Conservation (phyloP, 257 asterid genomes). For the Salvia hispanica region DNA sequence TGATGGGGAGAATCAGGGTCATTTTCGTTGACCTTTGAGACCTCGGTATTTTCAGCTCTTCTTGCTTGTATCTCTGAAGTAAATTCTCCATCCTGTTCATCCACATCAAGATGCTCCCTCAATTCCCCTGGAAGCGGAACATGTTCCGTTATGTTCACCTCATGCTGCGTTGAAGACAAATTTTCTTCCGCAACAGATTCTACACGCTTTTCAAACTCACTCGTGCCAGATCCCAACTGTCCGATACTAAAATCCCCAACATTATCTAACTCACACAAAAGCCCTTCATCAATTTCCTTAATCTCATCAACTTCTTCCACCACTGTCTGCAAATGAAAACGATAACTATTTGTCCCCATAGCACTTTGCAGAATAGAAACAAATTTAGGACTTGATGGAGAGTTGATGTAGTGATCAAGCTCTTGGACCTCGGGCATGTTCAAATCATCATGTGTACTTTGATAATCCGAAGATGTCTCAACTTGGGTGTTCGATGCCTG, state of each 20-base stretch:
- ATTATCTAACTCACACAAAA: conserved; percentile 70
- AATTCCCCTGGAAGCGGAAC: conserved; percentile 27
- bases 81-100: conserved; percentile 35
- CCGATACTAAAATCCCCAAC: conserved; percentile 66
- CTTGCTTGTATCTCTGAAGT: conserved; percentile 41
- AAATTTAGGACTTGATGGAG: conserved; percentile 35
- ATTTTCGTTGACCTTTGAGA: conserved; percentile 36
- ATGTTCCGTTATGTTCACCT: conserved; percentile 32
- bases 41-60: conserved; percentile 34
- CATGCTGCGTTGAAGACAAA: conserved; percentile 34
- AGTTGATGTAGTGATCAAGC: conserved; percentile 40
- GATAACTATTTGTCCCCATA: conserved; percentile 45
- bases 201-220: conserved; percentile 39
- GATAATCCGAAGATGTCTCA: conserved; percentile 39
- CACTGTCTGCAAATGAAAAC: conserved; percentile 41
- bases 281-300: conserved; percentile 70
- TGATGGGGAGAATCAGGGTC: conserved; percentile 34
- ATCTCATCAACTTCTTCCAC: conserved; percentile 63
- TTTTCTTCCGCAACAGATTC: conserved; percentile 35
- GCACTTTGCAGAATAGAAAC: background rate
- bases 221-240: conserved; percentile 41
- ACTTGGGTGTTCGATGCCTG: conserved; percentile 49
- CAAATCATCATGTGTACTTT: conserved; percentile 26
- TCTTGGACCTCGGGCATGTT: conserved; percentile 49
- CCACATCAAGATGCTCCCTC: conserved; percentile 5